Percentiles rank a stretch among this genome's conserved stretches.
Evolutionary conservation across 495 filamentous ascomycete species (phyloP).

Genomic region (Penicillium cinerascens): DNA sequence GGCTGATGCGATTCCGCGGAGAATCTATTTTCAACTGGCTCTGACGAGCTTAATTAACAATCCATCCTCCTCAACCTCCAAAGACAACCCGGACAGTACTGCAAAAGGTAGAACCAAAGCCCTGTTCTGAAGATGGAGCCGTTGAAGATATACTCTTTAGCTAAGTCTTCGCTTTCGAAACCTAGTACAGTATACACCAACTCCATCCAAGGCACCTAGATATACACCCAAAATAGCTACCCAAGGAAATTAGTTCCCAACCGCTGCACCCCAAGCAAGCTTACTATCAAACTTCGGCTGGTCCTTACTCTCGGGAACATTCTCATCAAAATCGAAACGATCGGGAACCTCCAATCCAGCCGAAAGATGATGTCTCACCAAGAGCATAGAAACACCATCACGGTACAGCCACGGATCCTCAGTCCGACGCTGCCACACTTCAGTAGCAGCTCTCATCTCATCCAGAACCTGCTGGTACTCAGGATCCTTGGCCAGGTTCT

Average conservation of each 20-base stretch:
- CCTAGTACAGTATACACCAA: no score
- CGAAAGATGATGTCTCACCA: constrained; percentile 26
- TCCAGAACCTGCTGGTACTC: constrained; percentile 18
- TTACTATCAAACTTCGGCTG: constrained; percentile 5
- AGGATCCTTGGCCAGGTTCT: constrained; percentile 29
- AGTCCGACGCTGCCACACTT: constrained; percentile 38
- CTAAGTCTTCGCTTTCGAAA: no score
- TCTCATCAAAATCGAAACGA: constrained; percentile 37
- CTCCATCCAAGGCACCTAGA: neutral
- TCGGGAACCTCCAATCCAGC: constrained; percentile 36
- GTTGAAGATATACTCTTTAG: no score
- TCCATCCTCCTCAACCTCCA: no score
- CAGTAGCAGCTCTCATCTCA: constrained; percentile 24
- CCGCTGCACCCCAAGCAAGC: constrained; percentile 17
- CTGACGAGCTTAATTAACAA: no score
- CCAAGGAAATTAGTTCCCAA: neutral
- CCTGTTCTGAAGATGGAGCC: no score
- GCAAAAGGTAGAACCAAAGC: no score
- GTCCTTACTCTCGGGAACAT: constrained; percentile 16
- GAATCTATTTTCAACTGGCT: no score
- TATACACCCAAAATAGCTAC: neutral
- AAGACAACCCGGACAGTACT: no score
- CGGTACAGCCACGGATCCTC: constrained; percentile 41
- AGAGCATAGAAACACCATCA: constrained; percentile 34
- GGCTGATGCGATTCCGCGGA: no score